Base-by-base conservation (phyloP, 805 yeast genomes). In the Diddensiella caesifluorescens region DNA sequence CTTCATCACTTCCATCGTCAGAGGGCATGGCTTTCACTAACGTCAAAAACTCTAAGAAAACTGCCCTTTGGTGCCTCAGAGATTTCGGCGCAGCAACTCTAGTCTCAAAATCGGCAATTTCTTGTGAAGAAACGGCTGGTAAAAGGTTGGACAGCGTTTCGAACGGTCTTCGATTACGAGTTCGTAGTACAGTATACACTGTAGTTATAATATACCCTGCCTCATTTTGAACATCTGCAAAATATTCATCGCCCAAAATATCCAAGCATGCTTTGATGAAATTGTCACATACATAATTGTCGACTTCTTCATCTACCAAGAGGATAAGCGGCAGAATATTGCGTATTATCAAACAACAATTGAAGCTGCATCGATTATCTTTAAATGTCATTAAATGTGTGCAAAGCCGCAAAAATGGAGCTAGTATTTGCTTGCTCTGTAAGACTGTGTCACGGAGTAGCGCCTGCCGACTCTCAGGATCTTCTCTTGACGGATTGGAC, bases 331-430 rank as follows among this genome's bases (percentile, higher is more conserved):
- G 77, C 43, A 89, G 65, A 42, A 89, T 70, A 47, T 83, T 80
- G 47, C 94, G 73, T 45, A 90, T 70, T 22, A 90, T 79, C 45
- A 90, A 64, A 38, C 90, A 82, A 2, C 95, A 84, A 61, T 92
- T 92, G 65, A 84, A 90, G 4, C 95, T 80, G 60, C 97, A 90
- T 56, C 92, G 82, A 25, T 92, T 83, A 58, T 90, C 98, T 54
- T 83, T 85, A 59, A 87, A 83, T 49, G 75, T 71, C 53, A 90
- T 79, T 18, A 90, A 71, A 58, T 85, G 89, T 46, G 81, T 78
- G 49, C 90, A 68, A 27, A 90, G 64, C 44, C 77, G 77, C 50
- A 90, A 63, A 47, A 89, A 79, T 18, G 95, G 88, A 0, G 86
- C 94, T 53, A 90, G 70, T 4, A 86, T 72, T 28, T 69, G 74